phyloP scores from a whole-genome alignment of 1,284 basidiomycete species.

The Inonotus hispidus region DNA sequence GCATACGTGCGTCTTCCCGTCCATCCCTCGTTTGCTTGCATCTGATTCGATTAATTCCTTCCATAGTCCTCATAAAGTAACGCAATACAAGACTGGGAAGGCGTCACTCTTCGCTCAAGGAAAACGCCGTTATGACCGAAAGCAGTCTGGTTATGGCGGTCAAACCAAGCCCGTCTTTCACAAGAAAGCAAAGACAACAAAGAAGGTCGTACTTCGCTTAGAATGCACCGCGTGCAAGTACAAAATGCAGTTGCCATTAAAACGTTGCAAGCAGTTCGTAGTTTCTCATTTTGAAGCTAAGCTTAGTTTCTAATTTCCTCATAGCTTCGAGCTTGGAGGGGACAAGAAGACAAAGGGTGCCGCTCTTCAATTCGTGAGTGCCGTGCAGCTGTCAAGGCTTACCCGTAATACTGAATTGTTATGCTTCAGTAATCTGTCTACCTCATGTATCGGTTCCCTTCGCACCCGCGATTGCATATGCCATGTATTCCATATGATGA shows the following conservation, averaged over 20 bases:
- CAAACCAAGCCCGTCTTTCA: constrained; percentile 99
- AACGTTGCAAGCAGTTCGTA: constrained; percentile 98
- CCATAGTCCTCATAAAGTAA: constrained; percentile 87
- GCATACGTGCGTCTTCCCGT: constrained; percentile 77
- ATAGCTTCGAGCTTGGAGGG: constrained; percentile 96
- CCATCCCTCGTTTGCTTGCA: background rate
- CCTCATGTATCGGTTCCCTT: background rate
- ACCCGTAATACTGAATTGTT: constrained; percentile 7
- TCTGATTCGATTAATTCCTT: background rate
- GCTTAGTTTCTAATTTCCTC: constrained; percentile 20
- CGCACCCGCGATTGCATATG: background rate
- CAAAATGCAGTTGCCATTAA: constrained; percentile 93
- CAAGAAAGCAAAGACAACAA: constrained; percentile 98
- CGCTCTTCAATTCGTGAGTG: constrained; percentile 84
- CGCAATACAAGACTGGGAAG: constrained; percentile 99
- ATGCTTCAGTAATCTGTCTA: constrained; percentile 12
- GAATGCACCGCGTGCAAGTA: constrained; percentile 99
- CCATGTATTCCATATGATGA: constrained; percentile 11
- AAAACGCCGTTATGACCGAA: constrained; percentile 99
- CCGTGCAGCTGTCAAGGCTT: background rate
- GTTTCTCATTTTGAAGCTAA: background rate
- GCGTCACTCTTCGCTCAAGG: constrained; percentile 95
- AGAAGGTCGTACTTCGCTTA: constrained; percentile 97
- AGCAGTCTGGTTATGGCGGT: constrained; percentile 99
- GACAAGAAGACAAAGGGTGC: constrained; percentile 99